A percentile compares a stretch with the other conserved stretches of the same genome.
These are phyloP conservation scores for Umbelopsis sp. DNA, from an alignment of 192 early-diverging fungal genomes.

Conservation along the genomic window DNA sequence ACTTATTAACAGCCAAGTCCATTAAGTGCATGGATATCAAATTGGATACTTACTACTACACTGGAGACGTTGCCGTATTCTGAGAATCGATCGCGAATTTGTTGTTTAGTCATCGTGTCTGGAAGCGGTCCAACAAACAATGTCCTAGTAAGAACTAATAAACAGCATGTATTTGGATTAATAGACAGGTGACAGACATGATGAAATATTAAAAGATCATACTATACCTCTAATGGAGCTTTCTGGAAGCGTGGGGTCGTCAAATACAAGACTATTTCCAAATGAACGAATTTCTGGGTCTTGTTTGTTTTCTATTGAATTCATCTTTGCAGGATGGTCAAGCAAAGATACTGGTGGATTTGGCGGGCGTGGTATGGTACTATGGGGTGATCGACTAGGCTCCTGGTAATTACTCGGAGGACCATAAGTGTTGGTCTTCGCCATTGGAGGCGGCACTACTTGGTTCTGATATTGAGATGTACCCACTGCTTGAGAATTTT, in stretches of 20 bases:
- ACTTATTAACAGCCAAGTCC: not conserved
- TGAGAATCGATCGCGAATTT: constrained; percentile 23
- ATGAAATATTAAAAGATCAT: not conserved
- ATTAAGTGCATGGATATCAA: not conserved
- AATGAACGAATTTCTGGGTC: not conserved
- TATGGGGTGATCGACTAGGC: not conserved
- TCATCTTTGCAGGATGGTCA: not conserved
- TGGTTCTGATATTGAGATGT: not conserved
- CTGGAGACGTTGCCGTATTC: constrained; percentile 35
- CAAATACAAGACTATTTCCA: not conserved
- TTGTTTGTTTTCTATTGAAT: not conserved
- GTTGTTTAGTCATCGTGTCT: constrained; percentile 26
- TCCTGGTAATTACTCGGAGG: not conserved
- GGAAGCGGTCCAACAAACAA: constrained; percentile 41
- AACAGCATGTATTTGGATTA: not conserved
- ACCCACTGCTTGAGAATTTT: not conserved
- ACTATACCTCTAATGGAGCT: constrained; percentile 33
- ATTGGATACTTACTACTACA: constrained; percentile 29
- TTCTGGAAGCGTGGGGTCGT: constrained; percentile 28
- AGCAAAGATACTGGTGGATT: constrained; percentile 2
- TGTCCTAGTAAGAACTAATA: constrained; percentile 36
- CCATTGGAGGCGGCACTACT: not conserved
- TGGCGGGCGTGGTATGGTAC: not conserved
- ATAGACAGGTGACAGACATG: not conserved
- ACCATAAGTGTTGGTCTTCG: not conserved